Conservation (phyloP, 148 eudicot species). For the Beta vulgaris region DNA sequence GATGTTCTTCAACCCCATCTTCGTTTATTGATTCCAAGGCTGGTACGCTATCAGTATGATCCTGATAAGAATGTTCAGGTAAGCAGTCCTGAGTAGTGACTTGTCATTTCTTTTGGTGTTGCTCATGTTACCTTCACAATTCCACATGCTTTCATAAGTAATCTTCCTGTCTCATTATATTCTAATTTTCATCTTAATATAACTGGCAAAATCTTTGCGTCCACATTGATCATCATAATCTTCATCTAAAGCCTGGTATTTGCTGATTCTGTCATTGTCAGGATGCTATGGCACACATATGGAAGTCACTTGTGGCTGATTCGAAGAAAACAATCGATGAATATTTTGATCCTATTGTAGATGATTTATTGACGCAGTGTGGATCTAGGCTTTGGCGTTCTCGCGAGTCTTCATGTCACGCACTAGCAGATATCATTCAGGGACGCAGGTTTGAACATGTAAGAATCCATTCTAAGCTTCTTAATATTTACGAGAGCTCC, state of each 20-base stretch:
- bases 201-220: background rate
- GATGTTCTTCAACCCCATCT: constrained; percentile 87
- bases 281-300: constrained; percentile 98
- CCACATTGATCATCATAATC: background rate
- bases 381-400: constrained; percentile 99
- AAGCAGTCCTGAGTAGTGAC: constrained; percentile 7
- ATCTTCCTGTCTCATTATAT: background rate
- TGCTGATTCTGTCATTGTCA: constrained; percentile 30
- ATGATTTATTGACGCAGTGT: constrained; percentile 76
- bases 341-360: constrained; percentile 66
- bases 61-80: constrained; percentile 99
- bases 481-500: background rate
- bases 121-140: background rate
- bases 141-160: background rate
- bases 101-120: background rate
- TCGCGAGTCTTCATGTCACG: constrained; percentile 95
- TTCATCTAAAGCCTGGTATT: background rate
- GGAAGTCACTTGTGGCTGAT: constrained; percentile 92
- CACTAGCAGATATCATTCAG: constrained; percentile 88
- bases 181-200: background rate
- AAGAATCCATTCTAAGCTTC: constrained; percentile 1
- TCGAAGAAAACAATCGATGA: constrained; percentile 80
- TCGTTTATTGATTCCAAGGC: constrained; percentile 74
- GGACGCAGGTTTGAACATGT: constrained; percentile 94
- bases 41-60: constrained; percentile 92